These are phyloP conservation scores for Fusarium subglutinans DNA, from an alignment of 2,329 filamentous ascomycete species.

Conservation along the genomic window DNA sequence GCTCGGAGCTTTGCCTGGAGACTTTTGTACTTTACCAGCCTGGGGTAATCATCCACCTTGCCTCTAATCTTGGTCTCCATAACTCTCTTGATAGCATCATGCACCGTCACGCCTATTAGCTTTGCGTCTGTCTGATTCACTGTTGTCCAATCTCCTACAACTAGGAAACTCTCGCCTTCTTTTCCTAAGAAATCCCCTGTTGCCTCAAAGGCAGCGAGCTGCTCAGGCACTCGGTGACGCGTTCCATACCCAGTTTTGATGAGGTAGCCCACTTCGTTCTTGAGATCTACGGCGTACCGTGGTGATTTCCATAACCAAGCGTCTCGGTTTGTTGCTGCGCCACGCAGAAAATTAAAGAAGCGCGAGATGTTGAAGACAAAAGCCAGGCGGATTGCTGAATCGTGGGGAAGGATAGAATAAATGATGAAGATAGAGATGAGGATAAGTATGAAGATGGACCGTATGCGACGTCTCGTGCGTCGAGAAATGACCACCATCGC, in stretches of 20 bases:
- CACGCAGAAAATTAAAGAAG: slow-evolving; percentile 45
- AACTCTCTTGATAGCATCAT: slow-evolving; percentile 54
- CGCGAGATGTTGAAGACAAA: slow-evolving; percentile 48
- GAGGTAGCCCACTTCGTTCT: slow-evolving; percentile 59
- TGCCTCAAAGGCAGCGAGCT: slow-evolving; percentile 55
- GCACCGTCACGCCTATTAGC: slow-evolving; percentile 48
- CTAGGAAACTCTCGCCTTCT: slow-evolving; percentile 55
- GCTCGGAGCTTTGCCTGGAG: slow-evolving; percentile 51
- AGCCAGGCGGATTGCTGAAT: slow-evolving; percentile 47
- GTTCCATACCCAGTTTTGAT: slow-evolving; percentile 68
- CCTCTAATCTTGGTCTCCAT: slow-evolving; percentile 45
- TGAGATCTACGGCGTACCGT: slow-evolving; percentile 55
- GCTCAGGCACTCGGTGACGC: slow-evolving; percentile 56
- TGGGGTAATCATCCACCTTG: slow-evolving; percentile 43
- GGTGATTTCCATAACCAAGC: slow-evolving; percentile 52
- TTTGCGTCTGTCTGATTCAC: slow-evolving; percentile 46
- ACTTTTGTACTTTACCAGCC: slow-evolving; percentile 53
- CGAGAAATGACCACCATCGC: slow-evolving; percentile 39
- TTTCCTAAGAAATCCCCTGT: slow-evolving; percentile 47
- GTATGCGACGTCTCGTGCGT: slow-evolving; percentile 44
- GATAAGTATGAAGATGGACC: slow-evolving; percentile 33
- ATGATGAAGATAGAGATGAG: slow-evolving; percentile 39
- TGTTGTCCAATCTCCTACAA: slow-evolving; percentile 62
- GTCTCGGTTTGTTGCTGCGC: slow-evolving; percentile 47
- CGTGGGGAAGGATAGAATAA: slow-evolving; percentile 46